Conservation (phyloP, 805 yeast genomes). For the Cyberlindnera misumaiensis region DNA sequence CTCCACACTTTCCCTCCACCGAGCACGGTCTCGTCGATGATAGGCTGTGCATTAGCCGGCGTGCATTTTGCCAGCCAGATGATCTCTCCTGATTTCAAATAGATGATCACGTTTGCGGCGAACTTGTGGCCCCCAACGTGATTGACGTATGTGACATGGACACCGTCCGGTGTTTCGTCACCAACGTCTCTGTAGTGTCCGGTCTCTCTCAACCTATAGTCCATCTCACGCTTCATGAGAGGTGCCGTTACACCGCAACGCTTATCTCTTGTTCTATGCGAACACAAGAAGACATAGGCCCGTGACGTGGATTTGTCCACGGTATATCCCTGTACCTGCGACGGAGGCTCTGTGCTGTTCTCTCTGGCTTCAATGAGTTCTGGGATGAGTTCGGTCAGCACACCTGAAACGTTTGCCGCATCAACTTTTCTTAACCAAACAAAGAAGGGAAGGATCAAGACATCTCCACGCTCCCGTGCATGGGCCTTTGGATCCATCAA, state of each 20-base stretch:
- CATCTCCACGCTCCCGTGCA: slow-evolving; percentile 43
- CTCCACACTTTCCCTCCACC: slow-evolving; percentile 66
- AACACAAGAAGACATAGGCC: slow-evolving; percentile 67
- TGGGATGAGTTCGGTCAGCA: slow-evolving; percentile 72
- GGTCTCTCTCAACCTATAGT: slow-evolving; percentile 58
- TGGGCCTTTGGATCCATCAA: slow-evolving; percentile 37
- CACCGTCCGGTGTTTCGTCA: slow-evolving; percentile 73
- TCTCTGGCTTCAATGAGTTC: slow-evolving; percentile 27
- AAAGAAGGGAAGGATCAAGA: slow-evolving; percentile 68
- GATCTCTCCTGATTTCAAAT: slow-evolving; percentile 63
- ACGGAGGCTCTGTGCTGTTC: slow-evolving; percentile 13
- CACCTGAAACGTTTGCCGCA: slow-evolving; percentile 73
- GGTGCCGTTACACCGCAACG: slow-evolving; percentile 95
- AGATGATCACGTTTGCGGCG: slow-evolving; percentile 83
- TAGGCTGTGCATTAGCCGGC: slow-evolving; percentile 68
- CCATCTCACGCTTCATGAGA: slow-evolving; percentile 73
- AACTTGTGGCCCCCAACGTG: slow-evolving; percentile 97
- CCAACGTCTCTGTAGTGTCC: slow-evolving; percentile 71
- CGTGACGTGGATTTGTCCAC: slow-evolving; percentile 33
- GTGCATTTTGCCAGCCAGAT: slow-evolving; percentile 85
- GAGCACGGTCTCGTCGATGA: slow-evolving; percentile 69
- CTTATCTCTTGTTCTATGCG: slow-evolving; percentile 87
- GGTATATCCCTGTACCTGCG: slow-evolving; percentile 17
- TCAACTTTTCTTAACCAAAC: slow-evolving; percentile 55
- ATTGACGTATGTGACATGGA: slow-evolving; percentile 60